A percentile compares a stretch with the other conserved stretches of the same genome.
Evolutionary conservation across 2,329 filamentous ascomycete species (phyloP).

Genomic region (Penicillium glabrum): DNA sequence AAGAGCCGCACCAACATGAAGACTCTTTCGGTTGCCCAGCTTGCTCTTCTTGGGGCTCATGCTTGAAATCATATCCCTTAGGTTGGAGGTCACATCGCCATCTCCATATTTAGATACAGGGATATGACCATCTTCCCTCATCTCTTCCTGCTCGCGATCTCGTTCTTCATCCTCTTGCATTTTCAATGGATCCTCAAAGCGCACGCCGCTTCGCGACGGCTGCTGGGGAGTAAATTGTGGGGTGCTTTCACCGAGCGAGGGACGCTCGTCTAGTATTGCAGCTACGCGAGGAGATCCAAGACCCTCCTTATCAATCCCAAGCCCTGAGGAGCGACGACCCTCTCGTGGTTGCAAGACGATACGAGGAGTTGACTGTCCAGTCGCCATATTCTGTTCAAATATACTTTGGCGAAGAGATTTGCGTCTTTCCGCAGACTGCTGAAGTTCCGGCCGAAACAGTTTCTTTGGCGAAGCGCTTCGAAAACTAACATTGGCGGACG

Average conservation of each 20-base stretch:
- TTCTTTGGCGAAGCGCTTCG: constrained; percentile 52
- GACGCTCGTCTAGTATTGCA: constrained; percentile 68
- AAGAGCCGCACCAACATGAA: constrained; percentile 71
- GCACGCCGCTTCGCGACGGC: constrained; percentile 49
- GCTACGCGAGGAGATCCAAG: constrained; percentile 74
- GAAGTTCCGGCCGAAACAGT: constrained; percentile 45
- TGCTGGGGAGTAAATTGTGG: constrained; percentile 61
- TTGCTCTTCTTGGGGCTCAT: constrained; percentile 73
- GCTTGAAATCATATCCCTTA: constrained; percentile 75
- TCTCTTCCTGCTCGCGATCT: constrained; percentile 61
- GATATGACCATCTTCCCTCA: constrained; percentile 59
- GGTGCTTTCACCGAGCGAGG: constrained; percentile 68
- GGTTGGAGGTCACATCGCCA: constrained; percentile 63
- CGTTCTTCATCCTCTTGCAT: constrained; percentile 64
- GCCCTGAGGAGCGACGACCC: constrained; percentile 60
- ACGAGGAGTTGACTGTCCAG: constrained; percentile 61
- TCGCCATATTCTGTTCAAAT: constrained; percentile 56
- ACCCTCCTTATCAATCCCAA: constrained; percentile 69
- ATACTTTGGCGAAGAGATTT: constrained; percentile 44
- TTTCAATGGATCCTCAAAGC: constrained; percentile 65
- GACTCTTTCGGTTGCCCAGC: constrained; percentile 69
- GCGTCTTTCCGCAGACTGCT: constrained; percentile 37
- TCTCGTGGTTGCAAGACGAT: constrained; percentile 63
- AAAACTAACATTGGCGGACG: constrained; percentile 47
- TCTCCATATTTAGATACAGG: constrained; percentile 49